Evolutionary conservation across 2,329 filamentous ascomycete species (phyloP).

Genomic region (Daldinia sp.): DNA sequence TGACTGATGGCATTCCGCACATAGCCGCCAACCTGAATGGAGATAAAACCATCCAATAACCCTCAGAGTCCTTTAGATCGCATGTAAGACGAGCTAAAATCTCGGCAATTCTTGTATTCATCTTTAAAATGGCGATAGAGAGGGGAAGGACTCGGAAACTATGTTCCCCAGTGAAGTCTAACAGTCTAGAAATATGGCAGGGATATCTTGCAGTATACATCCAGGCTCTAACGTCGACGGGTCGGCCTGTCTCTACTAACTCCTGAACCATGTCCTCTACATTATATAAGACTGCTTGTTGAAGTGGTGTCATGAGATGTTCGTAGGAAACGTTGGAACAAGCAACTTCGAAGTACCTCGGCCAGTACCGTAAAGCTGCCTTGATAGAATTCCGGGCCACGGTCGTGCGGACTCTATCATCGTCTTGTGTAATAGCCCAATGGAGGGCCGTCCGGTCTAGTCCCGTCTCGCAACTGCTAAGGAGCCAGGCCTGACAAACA

Average conservation of each 20-base stretch:
- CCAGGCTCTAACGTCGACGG: not conserved
- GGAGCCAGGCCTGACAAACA: no score
- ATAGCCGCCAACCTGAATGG: not conserved
- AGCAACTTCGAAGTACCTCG: not conserved
- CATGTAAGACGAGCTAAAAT: not conserved
- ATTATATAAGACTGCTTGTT: not conserved
- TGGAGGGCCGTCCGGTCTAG: not conserved
- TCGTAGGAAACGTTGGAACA: not conserved
- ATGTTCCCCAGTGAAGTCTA: not conserved
- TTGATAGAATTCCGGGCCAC: not conserved
- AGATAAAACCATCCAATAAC: not conserved
- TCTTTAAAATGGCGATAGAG: not conserved
- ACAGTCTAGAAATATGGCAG: not conserved
- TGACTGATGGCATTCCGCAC: conserved; percentile 1
- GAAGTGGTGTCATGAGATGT: not conserved
- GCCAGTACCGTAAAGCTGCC: not conserved
- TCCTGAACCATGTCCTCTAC: not conserved
- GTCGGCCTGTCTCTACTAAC: not conserved
- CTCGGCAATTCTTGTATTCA: not conserved
- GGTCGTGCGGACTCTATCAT: not conserved
- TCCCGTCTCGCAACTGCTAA: no score
- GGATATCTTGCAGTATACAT: not conserved
- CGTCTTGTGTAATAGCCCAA: not conserved
- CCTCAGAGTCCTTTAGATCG: not conserved
- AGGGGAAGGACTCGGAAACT: not conserved